Conservation (phyloP, 2,329 filamentous ascomycete species). For the Pestalotiopsis sp. region DNA sequence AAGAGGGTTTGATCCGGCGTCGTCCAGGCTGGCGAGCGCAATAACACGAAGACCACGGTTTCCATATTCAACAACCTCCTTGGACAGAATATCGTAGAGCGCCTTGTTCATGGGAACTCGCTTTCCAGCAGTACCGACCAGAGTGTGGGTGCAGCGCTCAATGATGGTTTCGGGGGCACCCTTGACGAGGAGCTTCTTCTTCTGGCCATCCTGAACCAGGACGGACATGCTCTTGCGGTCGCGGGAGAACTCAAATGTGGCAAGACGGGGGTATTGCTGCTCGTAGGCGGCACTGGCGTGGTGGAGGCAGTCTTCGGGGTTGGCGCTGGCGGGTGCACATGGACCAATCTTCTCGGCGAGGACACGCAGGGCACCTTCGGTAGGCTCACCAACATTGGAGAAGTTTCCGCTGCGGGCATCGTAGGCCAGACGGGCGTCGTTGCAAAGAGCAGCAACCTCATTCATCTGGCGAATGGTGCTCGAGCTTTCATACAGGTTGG, state of each 20-base stretch:
- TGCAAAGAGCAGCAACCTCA: slow-evolving; percentile 78
- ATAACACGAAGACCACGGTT: slow-evolving; percentile 94
- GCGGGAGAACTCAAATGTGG: slow-evolving; percentile 95
- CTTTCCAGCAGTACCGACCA: slow-evolving; percentile 79
- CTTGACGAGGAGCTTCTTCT: slow-evolving; percentile 89
- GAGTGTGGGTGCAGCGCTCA: slow-evolving; percentile 82
- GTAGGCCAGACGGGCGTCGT: slow-evolving; percentile 82
- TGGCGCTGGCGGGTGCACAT: slow-evolving; percentile 58
- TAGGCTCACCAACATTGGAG: slow-evolving; percentile 88
- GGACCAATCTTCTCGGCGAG: slow-evolving; percentile 95
- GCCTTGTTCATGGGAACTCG: slow-evolving; percentile 72
- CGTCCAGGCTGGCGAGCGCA: slow-evolving; percentile 82
- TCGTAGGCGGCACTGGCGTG: slow-evolving; percentile 86
- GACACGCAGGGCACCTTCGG: slow-evolving; percentile 89
- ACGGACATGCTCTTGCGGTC: slow-evolving; percentile 99
- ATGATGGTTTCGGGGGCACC: slow-evolving; percentile 94
- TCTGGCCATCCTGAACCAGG: slow-evolving; percentile 69
- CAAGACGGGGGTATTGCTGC: slow-evolving; percentile 70
- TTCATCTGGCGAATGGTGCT: slow-evolving; percentile 79
- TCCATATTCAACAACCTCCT: slow-evolving; percentile 86
- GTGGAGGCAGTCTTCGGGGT: slow-evolving; percentile 70
- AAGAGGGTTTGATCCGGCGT: slow-evolving; percentile 71
- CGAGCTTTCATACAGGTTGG: slow-evolving; percentile 71
- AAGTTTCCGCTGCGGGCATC: slow-evolving; percentile 76
- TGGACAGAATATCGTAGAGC: slow-evolving; percentile 70